A percentile compares a stretch with the other conserved stretches of the same genome.
These are phyloP conservation scores for Boletus sp. DNA, from an alignment of 768 basidiomycete genomes.

Conservation along the genomic window DNA sequence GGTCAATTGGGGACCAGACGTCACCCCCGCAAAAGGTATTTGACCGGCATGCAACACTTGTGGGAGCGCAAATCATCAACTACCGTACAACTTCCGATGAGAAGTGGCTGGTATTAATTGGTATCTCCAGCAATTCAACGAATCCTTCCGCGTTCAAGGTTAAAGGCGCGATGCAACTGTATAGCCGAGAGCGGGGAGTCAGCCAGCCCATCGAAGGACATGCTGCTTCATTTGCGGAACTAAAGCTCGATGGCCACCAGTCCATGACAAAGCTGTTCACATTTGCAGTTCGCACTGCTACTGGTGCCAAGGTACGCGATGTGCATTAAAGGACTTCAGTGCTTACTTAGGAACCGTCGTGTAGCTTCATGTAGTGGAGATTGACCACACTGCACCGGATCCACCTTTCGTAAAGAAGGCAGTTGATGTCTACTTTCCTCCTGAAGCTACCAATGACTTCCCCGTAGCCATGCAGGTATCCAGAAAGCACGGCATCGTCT, in stretches of 20 bases:
- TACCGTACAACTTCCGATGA: constrained; percentile 91
- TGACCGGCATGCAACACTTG: constrained; percentile 92
- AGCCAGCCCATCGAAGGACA: constrained; percentile 99
- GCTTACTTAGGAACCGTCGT: constrained; percentile 7
- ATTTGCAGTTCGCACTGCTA: constrained; percentile 94
- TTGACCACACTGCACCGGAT: constrained; percentile 91
- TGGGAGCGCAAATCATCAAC: constrained; percentile 97
- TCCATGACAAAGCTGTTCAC: constrained; percentile 87
- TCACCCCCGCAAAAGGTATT: constrained; percentile 90
- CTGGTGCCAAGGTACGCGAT: constrained; percentile 84
- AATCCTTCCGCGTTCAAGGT: constrained; percentile 98
- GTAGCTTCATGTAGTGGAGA: constrained; percentile 96
- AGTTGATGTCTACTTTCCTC: constrained; percentile 98
- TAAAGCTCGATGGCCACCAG: constrained; percentile 87
- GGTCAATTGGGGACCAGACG: constrained; percentile 73
- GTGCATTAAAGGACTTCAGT: not conserved
- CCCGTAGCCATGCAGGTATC: constrained; percentile 99
- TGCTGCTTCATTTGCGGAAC: constrained; percentile 91
- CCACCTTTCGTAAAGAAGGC: constrained; percentile 95
- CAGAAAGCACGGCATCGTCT: constrained; percentile 93
- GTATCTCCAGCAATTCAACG: constrained; percentile 87
- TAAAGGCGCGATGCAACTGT: constrained; percentile 97
- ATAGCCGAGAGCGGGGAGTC: constrained; percentile 87
- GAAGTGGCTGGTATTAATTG: constrained; percentile 96
- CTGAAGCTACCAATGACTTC: constrained; percentile 97